Base-by-base conservation (phyloP, 169 alveolate species). In the Cyclospora cayetanensis region DNA sequence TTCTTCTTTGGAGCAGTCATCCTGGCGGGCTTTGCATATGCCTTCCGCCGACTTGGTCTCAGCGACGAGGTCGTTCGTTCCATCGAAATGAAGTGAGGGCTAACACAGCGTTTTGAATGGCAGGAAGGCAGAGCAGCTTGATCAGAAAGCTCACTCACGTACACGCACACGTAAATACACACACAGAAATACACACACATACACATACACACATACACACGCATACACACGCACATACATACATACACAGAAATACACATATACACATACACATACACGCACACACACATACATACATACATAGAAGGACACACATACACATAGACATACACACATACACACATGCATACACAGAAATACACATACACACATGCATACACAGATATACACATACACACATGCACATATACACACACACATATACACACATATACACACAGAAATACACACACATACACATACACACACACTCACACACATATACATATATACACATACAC, bases 1-100 rank as follows among this genome's bases (percentile, higher is more conserved):
- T 43, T 87, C 37, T 70, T 87, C 92, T 42, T 43, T n/a, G 92
- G 92, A 60, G 86, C 83, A 25, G 87, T 50, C 41, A 20, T 87
- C 25, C 7, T 74, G 39, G 76, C 85, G 43, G 55, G 70, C 20
- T 39, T 65, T 2, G 65, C 82, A 25, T 46, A 70, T 50, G 46
- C 65, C 3, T 70, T 46, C 41, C 74, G 86, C 2, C 86, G 72
- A n/a, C 0, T 70, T 11, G 83, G 83, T 41, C 63, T 87, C 4
- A 42, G 86, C 0, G 65, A 70, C 76, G 92, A 87, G 63, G 86
- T 43, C 15, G 5, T 87, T 27, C 68, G 52, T 2, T 43, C 74
- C 74, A 74, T 74, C 20, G 85, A 74, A 41, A 42, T 25, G 25
- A 74, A 74, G 85, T 74, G 65, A 22, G 85, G 25, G 29, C 11